Evolutionary conservation across 331 rosid species (phyloP), one percentile per base, ranked within the genome.

Genomic region (Pyrus hybrid): DNA sequence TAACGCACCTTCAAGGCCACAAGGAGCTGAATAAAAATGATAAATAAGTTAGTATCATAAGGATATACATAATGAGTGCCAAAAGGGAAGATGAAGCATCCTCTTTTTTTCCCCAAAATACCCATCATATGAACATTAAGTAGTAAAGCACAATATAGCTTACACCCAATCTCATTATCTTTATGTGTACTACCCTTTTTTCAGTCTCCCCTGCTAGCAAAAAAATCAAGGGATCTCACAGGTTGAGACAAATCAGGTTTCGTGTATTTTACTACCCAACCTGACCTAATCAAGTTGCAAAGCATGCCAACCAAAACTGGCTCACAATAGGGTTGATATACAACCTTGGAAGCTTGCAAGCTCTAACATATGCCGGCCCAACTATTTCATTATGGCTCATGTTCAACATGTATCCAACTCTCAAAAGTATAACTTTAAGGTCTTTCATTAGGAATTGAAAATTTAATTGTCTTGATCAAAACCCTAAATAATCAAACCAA

Each of bases 1-100:
- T 89, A 92, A 17, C 97, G 93, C 84, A 95, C 98, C 85, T 92
- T 95, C 82, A 92, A 88, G 77, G 97, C 91, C 78, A 95, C 98
- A 80, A 95, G 79, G 68, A 95, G 97, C 97, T 95, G 97, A 72
- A 85, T 18, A 61, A 76, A 64, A 53, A 43, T 2, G 81, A 77
- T 68, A 21, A 35, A 58, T 26, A 26, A 26, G 41, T 58, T 63
- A 54, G 32, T 5, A 51, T 17, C 62, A 22, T 58, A 69, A 54
- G 4, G 23, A 33, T 23, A 72, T 21, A 56, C 54, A 41, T 43
- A 7, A 28, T 4, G 5, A 18, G 8, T n/a, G 63, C 53, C 30
- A 58, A 17, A 45, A 61, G 13, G 21, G 32, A 63, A 64, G 22
- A 25, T 47, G 58, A 14, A 18, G 58, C 32, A 43, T 13, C 49